These are phyloP conservation scores for Termitomyces heimii DNA, from an alignment of 768 basidiomycete genomes.

Conservation along the genomic window DNA sequence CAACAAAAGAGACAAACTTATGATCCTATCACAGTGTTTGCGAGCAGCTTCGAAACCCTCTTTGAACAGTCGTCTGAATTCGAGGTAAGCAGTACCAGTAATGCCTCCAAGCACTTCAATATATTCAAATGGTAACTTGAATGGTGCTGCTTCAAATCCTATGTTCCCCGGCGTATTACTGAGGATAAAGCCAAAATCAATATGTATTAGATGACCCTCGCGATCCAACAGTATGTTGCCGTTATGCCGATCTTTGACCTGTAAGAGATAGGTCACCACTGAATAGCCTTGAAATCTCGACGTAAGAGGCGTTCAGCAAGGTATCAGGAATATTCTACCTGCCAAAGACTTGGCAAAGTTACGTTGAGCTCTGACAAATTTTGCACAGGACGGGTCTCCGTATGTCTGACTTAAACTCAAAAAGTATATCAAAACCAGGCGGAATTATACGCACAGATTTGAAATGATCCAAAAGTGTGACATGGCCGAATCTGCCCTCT, in stretches of 20 bases:
- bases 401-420: conserved; percentile 57
- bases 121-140: conserved; percentile 94
- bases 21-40: conserved; percentile 95
- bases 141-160: conserved; percentile 98
- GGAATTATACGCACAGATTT: conserved; percentile 50
- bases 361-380: conserved; percentile 84
- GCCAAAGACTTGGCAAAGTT: conserved; percentile 93
- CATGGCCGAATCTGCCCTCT: conserved; percentile 76
- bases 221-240: conserved; percentile 96
- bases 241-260: conserved; percentile 98
- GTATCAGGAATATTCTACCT: conserved; percentile 32
- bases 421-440: background rate
- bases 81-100: conserved; percentile 64
- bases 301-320: background rate
- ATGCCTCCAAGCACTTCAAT: conserved; percentile 92
- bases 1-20: conserved; percentile 50
- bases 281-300: conserved; percentile 65
- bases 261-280: conserved; percentile 90
- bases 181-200: conserved; percentile 98
- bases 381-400: conserved; percentile 81
- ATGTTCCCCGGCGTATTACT: conserved; percentile 97
- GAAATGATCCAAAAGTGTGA: conserved; percentile 90
- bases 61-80: conserved; percentile 84
- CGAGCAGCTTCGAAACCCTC: conserved; percentile 91
- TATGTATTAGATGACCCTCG: conserved; percentile 92